A percentile compares a stretch with the other conserved stretches of the same genome.
Evolutionary conservation across 2,329 filamentous ascomycete genomes (phyloP).

Genomic region (Pestalotiopsis sp.): DNA sequence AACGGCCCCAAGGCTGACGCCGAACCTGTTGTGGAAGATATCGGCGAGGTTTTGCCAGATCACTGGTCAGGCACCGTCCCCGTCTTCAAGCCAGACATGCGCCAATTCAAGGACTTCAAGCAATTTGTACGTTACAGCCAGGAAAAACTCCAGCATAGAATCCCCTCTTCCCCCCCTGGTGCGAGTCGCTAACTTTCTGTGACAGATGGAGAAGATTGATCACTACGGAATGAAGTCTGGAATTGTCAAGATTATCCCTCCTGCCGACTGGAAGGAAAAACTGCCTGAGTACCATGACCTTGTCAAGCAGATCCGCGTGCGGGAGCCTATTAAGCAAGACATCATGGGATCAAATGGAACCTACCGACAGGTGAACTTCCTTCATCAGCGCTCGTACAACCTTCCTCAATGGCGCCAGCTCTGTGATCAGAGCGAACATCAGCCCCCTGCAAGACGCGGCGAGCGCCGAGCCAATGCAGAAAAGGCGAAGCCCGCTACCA

Average conservation of each 20-base stretch:
- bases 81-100: slow-evolving; percentile 93
- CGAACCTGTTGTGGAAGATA: slow-evolving; percentile 53
- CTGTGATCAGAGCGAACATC: slow-evolving; percentile 93
- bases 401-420: slow-evolving; percentile 93
- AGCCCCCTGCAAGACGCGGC: slow-evolving; percentile 88
- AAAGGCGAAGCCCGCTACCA: slow-evolving; percentile 45
- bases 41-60: slow-evolving; percentile 79
- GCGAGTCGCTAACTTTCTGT: neutral
- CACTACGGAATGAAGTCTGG: slow-evolving; percentile 96
- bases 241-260: slow-evolving; percentile 94
- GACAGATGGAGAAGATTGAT: slow-evolving; percentile 78
- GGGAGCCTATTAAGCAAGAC: slow-evolving; percentile 97
- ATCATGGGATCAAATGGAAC: slow-evolving; percentile 95
- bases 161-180: neutral
- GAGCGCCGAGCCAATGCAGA: slow-evolving; percentile 69
- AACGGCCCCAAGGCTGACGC: slow-evolving; percentile 20
- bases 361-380: slow-evolving; percentile 95
- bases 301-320: slow-evolving; percentile 89
- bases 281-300: slow-evolving; percentile 80
- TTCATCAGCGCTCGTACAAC: slow-evolving; percentile 95
- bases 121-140: slow-evolving; percentile 67
- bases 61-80: slow-evolving; percentile 91
- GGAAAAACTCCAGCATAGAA: neutral
- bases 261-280: slow-evolving; percentile 85
- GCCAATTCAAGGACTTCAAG: slow-evolving; percentile 92